Conservation (phyloP, 2,329 filamentous ascomycete species). For the Diaporthe ampelina region DNA sequence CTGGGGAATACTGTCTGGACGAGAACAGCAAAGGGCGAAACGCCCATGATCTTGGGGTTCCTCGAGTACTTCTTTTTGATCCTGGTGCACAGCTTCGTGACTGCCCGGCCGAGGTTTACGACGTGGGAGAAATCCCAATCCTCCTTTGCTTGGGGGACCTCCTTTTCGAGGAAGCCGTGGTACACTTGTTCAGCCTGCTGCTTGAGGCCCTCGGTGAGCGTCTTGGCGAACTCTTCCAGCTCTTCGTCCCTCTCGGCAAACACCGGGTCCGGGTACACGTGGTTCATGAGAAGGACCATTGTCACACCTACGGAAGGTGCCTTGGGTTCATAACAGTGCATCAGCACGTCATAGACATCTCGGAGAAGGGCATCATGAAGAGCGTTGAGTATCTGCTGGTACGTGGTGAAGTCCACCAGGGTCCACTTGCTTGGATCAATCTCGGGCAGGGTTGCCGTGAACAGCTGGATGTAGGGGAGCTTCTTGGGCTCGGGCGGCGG, state of each 20-base stretch:
- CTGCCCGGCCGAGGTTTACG: constrained; percentile 87
- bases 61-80: constrained; percentile 94
- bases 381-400: constrained; percentile 80
- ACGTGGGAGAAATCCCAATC: constrained; percentile 94
- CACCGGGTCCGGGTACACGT: constrained; percentile 82
- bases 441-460: constrained; percentile 64
- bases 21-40: constrained; percentile 75
- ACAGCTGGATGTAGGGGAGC: constrained; percentile 67
- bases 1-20: constrained; percentile 88
- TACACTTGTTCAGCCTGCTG: constrained; percentile 86
- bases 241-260: constrained; percentile 81
- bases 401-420: constrained; percentile 75
- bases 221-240: constrained; percentile 77
- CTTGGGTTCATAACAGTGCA: constrained; percentile 91
- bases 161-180: constrained; percentile 80
- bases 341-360: constrained; percentile 89
- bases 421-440: constrained; percentile 77
- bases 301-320: constrained; percentile 84
- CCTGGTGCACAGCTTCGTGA: constrained; percentile 87
- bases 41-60: constrained; percentile 88
- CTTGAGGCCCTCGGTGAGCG: constrained; percentile 79
- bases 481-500: constrained; percentile 77
- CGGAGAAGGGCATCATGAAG: constrained; percentile 87
- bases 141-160: constrained; percentile 84
- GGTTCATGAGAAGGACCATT: constrained; percentile 84